Evolutionary conservation across 768 basidiomycete species (phyloP), one percentile per base, ranked within the genome.

Genomic region (Hemileccinum rubropunctum): DNA sequence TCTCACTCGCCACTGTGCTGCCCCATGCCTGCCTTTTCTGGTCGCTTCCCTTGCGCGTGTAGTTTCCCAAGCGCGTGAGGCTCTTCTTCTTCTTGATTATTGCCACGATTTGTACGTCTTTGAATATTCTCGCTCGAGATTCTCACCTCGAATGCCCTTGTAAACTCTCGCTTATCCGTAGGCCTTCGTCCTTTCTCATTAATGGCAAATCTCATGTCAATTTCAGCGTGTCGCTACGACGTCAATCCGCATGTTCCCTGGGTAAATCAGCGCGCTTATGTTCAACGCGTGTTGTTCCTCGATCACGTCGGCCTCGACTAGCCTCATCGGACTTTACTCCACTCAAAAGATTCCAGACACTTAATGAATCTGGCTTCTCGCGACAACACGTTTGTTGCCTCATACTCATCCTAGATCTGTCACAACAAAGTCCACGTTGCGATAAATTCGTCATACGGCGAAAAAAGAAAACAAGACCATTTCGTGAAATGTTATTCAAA

Each of bases 361-460:
- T 74, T 74, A 74, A 77, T 76, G 77, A 76, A 77, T 75, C 76
- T 79, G 75, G 68, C 81, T 85, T 84, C 81, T 80, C 71, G 67
- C 66, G 71, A 69, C 71, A 74, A 77, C 86, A 88, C 84, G 86
- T 87, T 84, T 68, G 67, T 69, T 73, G 75, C 77, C 72, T 77
- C 76, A 73, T 75, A 79, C 78, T 80, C 81, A 34, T 79, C 72
- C 77, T 80, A 81, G 82, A 81, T 86, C 79, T 77, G 78, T 83
- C 80, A 63, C 60, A 64, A 76, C 77, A 75, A 73, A 70, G 72
- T 73, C 77, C 87, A 87, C 87, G 85, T 88, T 88, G 87, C 84
- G 76, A 70, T 71, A 72, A 46, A 66, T 73, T 72, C 73, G 76
- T 73, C 79, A 80, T 80, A 76, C 75, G 62, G 67, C 66, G 72